phyloP scores from a whole-genome alignment of 345 rosid genomes.

The Gossypium australe region DNA sequence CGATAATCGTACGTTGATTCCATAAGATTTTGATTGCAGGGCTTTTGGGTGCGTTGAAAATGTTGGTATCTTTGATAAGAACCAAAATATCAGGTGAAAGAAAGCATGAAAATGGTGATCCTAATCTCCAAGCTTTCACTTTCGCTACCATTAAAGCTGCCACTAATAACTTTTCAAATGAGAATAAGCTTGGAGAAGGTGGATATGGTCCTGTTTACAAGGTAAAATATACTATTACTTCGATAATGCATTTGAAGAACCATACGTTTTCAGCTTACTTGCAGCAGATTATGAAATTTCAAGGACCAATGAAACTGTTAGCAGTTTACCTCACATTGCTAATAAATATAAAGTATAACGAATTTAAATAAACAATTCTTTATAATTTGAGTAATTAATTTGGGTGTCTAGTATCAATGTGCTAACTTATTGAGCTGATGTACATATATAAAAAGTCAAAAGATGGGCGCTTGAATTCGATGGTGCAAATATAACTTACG shows the following conservation, averaged over 20 bases:
- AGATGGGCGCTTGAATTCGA: too few species aligned
- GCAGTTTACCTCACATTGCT: too few species aligned
- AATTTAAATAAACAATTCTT: too few species aligned
- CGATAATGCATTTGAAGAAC: neutral
- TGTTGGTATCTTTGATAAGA: neutral
- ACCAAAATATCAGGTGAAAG: neutral
- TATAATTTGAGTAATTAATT: too few species aligned
- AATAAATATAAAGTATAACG: too few species aligned
- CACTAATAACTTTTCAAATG: slow-evolving; percentile 14
- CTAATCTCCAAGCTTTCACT: neutral
- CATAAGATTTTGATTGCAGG: neutral
- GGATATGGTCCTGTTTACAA: slow-evolving; percentile 18
- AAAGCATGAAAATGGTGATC: neutral
- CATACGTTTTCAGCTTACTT: neutral
- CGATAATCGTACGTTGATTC: neutral
- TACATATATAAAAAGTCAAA: too few species aligned
- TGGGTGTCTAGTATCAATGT: too few species aligned
- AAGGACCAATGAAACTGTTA: neutral
- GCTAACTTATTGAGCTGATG: too few species aligned
- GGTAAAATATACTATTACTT: neutral
- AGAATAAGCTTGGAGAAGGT: slow-evolving; percentile 21
- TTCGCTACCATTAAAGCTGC: neutral
- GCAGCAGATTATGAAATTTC: neutral
- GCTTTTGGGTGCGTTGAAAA: neutral
- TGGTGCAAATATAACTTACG: too few species aligned